Percentiles rank a stretch among this genome's conserved stretches.
Conservation (phyloP, 2,329 filamentous ascomycete species). For the Colletotrichum falcatum region DNA sequence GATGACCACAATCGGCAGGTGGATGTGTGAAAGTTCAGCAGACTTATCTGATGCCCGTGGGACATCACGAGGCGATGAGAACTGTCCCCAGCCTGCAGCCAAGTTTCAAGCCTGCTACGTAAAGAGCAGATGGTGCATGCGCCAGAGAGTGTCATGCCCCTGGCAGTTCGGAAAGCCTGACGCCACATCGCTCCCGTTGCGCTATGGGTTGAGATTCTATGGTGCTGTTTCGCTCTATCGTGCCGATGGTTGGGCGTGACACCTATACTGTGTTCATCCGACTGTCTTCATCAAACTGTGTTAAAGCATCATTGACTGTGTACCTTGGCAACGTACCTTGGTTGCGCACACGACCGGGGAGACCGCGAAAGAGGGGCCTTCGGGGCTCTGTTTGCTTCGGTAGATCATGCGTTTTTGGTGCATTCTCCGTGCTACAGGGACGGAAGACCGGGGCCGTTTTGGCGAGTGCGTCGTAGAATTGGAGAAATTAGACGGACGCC, state of each 20-base stretch:
- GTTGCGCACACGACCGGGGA: no score
- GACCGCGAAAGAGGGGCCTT: background rate
- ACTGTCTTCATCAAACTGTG: no score
- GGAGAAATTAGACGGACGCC: conserved; percentile 37
- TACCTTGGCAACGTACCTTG: no score
- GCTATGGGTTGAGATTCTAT: background rate
- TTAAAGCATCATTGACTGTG: no score
- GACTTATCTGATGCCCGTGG: conserved; percentile 13
- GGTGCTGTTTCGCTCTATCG: no score
- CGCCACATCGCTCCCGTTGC: background rate
- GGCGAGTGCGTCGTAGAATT: background rate
- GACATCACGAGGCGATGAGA: conserved; percentile 3
- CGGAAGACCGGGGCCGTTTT: background rate
- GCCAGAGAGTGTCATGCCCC: background rate
- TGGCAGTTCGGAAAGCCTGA: background rate
- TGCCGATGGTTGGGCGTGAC: no score
- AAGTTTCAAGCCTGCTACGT: conserved; percentile 6
- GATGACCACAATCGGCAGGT: conserved; percentile 22
- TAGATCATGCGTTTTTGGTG: conserved; percentile 29
- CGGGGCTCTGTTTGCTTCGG: conserved; percentile 28
- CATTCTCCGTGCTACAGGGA: conserved; percentile 19
- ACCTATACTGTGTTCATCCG: no score
- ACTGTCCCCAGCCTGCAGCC: background rate
- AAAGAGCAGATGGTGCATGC: conserved; percentile 11
- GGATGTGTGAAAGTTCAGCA: background rate